These are phyloP conservation scores for Cyberlindnera maritima DNA, from an alignment of 805 yeast species.

Conservation along the genomic window DNA sequence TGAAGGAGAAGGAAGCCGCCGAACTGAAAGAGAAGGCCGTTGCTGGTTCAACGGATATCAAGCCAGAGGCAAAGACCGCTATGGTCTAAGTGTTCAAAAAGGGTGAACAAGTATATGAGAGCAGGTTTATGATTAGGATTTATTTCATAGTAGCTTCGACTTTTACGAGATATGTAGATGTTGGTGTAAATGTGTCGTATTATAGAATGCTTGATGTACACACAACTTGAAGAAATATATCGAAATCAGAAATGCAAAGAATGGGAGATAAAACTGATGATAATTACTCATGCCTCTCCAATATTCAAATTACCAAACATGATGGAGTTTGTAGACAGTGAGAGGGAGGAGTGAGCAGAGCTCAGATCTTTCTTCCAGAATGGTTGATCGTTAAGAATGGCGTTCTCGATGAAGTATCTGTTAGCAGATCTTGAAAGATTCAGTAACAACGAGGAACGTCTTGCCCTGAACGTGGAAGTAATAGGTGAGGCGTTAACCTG, in stretches of 20 bases:
- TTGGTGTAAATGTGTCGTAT: not conserved
- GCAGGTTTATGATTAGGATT: too few relatives aligned
- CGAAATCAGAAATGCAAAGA: not conserved
- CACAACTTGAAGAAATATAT: too few relatives aligned
- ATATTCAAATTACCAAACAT: constrained; percentile 26
- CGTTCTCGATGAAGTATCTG: constrained; percentile 14
- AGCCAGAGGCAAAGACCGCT: constrained; percentile 4
- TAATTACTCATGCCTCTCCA: constrained; percentile 6
- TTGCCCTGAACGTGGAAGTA: constrained; percentile 2
- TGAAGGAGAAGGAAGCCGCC: constrained; percentile 11
- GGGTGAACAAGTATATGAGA: too few relatives aligned
- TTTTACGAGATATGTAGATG: too few relatives aligned
- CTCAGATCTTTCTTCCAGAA: constrained; percentile 27
- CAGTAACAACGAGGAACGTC: constrained; percentile 21
- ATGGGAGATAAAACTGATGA: not conserved
- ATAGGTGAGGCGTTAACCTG: not conserved
- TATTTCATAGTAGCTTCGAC: too few relatives aligned
- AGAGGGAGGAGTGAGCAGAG: constrained; percentile 28
- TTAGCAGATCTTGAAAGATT: constrained; percentile 23
- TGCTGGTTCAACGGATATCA: constrained; percentile 1
- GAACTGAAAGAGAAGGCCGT: not conserved
- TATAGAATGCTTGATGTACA: too few relatives aligned
- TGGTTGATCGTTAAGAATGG: constrained; percentile 11
- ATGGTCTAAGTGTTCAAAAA: not conserved
- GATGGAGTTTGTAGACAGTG: constrained; percentile 25